phyloP scores from a whole-genome alignment of 2,329 filamentous ascomycete genomes.

The Botrytis squamosa region DNA sequence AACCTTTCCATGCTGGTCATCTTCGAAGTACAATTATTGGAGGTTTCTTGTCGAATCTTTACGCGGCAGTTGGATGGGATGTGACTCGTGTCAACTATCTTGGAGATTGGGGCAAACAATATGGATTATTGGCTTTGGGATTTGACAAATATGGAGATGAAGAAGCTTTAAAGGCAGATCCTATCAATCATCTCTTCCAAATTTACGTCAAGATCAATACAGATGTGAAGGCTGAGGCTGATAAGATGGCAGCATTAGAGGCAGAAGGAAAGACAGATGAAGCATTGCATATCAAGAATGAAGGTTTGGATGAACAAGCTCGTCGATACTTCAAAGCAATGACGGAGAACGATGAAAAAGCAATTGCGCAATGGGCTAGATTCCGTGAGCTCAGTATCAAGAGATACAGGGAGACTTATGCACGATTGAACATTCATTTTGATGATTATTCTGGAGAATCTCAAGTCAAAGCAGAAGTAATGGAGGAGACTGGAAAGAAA shows the following conservation, averaged over 20 bases:
- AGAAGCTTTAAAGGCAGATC: constrained; percentile 66
- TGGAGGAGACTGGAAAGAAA: constrained; percentile 61
- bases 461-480: constrained; percentile 64
- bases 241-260: constrained; percentile 53
- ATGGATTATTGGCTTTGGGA: constrained; percentile 66
- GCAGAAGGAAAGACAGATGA: constrained; percentile 46
- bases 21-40: constrained; percentile 76
- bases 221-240: constrained; percentile 63
- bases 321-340: constrained; percentile 70
- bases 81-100: constrained; percentile 72
- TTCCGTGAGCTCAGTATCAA: constrained; percentile 67
- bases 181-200: constrained; percentile 79
- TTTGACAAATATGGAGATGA: constrained; percentile 75
- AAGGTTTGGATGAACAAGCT: constrained; percentile 70
- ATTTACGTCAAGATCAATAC: constrained; percentile 76
- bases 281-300: constrained; percentile 49
- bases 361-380: constrained; percentile 61
- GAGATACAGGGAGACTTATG: constrained; percentile 66
- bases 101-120: constrained; percentile 78
- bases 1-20: constrained; percentile 76
- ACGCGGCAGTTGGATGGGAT: constrained; percentile 67
- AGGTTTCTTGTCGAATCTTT: constrained; percentile 68
- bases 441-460: constrained; percentile 74
- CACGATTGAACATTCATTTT: constrained; percentile 68
- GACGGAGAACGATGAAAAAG: constrained; percentile 63